Percentiles rank a stretch among this genome's conserved stretches.
phyloP scores from a whole-genome alignment of 768 basidiomycete species.

The Pleurotus salmoneostramineus region DNA sequence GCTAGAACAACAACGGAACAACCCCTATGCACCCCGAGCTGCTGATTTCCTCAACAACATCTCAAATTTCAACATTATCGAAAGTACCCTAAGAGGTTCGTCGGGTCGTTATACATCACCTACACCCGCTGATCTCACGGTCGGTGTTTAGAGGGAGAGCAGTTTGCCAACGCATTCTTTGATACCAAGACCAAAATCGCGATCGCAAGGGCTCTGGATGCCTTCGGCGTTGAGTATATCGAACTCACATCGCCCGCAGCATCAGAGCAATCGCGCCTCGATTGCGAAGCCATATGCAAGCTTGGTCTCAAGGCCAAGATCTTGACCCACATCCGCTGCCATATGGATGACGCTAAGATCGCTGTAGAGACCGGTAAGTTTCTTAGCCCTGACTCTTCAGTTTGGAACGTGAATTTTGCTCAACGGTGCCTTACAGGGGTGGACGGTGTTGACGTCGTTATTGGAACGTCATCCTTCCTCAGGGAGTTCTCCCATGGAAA shows the following conservation, averaged over 20 bases:
- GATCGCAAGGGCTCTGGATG: constrained; percentile 96
- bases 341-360: constrained; percentile 99
- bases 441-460: constrained; percentile 98
- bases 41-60: constrained; percentile 91
- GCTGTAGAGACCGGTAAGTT: constrained; percentile 92
- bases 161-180: constrained; percentile 99
- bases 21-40: constrained; percentile 89
- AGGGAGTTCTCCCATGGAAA: constrained; percentile 99
- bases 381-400: too few species aligned
- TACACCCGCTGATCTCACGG: neutral
- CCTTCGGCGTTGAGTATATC: constrained; percentile 99
- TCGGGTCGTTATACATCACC: neutral
- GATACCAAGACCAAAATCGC: constrained; percentile 99
- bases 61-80: constrained; percentile 94
- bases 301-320: constrained; percentile 96
- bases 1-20: constrained; percentile 37
- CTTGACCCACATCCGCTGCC: constrained; percentile 97
- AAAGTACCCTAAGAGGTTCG: constrained; percentile 91
- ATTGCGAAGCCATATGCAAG: constrained; percentile 99
- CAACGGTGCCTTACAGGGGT: constrained; percentile 54
- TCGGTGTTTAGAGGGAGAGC: constrained; percentile 78
- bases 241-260: constrained; percentile 98
- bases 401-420: constrained; percentile 4
- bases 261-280: constrained; percentile 88
- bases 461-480: constrained; percentile 98